These are phyloP conservation scores for Rhodomyrtus tomentosa DNA, from an alignment of 345 rosid species.

Conservation along the genomic window DNA sequence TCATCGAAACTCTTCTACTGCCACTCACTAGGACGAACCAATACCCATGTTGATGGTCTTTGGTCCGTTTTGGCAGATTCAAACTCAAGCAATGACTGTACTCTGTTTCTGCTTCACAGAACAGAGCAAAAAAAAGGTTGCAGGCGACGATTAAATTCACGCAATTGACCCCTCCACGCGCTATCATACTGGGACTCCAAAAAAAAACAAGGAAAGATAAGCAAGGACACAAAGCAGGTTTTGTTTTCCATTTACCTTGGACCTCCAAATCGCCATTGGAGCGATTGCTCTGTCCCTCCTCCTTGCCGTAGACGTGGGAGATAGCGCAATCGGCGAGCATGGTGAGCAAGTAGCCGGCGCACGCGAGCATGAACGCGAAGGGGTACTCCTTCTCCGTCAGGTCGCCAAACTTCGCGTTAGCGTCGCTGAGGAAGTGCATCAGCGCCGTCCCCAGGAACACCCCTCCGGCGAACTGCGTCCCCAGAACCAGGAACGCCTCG, in stretches of 20 bases:
- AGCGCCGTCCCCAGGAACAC: constrained; percentile 79
- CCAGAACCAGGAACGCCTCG: constrained; percentile 60
- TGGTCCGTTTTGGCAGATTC: not conserved
- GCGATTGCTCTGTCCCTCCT: not conserved
- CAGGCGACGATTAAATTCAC: not conserved
- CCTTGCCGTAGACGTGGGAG: constrained; percentile 33
- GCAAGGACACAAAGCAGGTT: not conserved
- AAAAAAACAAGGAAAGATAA: not conserved
- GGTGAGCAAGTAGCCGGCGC: constrained; percentile 59
- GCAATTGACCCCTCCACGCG: constrained; percentile 2
- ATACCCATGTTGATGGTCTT: not conserved
- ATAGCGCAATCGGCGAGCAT: constrained; percentile 64
- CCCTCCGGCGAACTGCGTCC: constrained; percentile 88
- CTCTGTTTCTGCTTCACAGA: not conserved
- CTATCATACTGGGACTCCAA: not conserved
- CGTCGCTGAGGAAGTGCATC: constrained; percentile 84
- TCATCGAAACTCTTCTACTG: not conserved
- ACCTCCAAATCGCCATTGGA: constrained; percentile 45
- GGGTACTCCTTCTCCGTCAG: constrained; percentile 53
- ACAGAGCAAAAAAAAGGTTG: not conserved
- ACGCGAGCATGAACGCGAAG: constrained; percentile 78
- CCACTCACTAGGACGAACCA: not conserved
- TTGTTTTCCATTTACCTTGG: constrained; percentile 22
- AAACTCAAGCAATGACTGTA: not conserved
- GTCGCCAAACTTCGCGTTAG: constrained; percentile 51